phyloP scores from a whole-genome alignment of 108 stramenopile species.

The Nitzschia palea region DNA sequence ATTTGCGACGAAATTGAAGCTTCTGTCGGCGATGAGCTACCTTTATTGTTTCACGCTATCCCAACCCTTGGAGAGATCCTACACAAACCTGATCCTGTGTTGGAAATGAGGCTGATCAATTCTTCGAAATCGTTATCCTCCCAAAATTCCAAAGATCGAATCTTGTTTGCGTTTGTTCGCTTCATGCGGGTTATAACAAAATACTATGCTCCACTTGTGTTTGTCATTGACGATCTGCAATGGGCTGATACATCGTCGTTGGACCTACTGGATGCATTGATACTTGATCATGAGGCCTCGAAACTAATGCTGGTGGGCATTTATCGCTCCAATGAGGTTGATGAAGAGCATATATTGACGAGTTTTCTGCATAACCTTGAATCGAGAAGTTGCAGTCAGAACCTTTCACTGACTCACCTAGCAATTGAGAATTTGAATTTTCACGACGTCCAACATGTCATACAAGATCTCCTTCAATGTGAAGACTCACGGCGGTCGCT shows the following conservation, averaged over 20 bases:
- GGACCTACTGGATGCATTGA: slow-evolving; percentile 7
- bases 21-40: not conserved
- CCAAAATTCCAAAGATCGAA: not conserved
- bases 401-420: not conserved
- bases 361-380: not conserved
- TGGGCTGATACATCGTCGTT: slow-evolving; percentile 15
- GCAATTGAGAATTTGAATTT: not conserved
- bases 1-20: not conserved
- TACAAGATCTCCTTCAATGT: slow-evolving; percentile 2
- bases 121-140: not conserved
- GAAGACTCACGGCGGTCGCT: not conserved
- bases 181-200: slow-evolving; percentile 11
- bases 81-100: no score
- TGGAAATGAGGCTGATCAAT: not conserved
- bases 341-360: not conserved
- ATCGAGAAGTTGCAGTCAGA: not conserved
- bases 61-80: not conserved
- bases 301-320: slow-evolving; percentile 20
- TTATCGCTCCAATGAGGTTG: slow-evolving; percentile 26
- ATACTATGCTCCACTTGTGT: slow-evolving; percentile 4
- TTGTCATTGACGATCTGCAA: slow-evolving; percentile 19
- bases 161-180: slow-evolving; percentile 11
- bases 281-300: slow-evolving; percentile 12
- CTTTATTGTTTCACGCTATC: not conserved
- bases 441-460: not conserved